phyloP scores from a whole-genome alignment of 1,284 basidiomycete genomes.

The Apiotrichum montevideense region DNA sequence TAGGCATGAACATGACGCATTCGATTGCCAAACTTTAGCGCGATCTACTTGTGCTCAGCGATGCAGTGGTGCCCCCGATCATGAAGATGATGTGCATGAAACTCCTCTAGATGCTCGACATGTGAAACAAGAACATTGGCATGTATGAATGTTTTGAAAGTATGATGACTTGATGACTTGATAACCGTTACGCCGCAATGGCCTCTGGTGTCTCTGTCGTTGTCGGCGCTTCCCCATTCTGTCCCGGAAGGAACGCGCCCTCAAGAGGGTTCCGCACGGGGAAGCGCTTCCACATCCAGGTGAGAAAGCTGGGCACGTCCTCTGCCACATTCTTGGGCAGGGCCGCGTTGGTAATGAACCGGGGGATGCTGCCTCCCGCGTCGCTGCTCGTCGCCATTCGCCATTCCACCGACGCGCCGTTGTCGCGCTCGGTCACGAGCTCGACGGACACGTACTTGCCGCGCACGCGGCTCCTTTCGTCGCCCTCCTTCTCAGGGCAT shows the following conservation, averaged over 20 bases:
- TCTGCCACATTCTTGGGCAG: constrained; percentile 40
- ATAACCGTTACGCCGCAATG: neutral
- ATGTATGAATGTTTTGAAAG: too few relatives aligned
- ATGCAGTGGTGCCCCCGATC: too few relatives aligned
- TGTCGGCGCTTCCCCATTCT: too few relatives aligned
- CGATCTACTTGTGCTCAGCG: too few relatives aligned
- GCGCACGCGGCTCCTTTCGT: constrained; percentile 36
- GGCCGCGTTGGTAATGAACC: constrained; percentile 39
- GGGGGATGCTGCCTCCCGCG: constrained; percentile 45
- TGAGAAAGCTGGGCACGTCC: constrained; percentile 43
- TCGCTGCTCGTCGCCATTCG: constrained; percentile 43
- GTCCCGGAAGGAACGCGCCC: neutral
- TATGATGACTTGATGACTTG: too few relatives aligned
- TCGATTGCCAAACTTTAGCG: too few relatives aligned
- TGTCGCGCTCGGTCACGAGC: constrained; percentile 31
- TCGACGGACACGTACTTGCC: constrained; percentile 45
- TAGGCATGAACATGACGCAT: too few relatives aligned
- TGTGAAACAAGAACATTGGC: too few relatives aligned
- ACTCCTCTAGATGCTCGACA: too few relatives aligned
- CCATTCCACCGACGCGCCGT: constrained; percentile 38
- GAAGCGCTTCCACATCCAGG: constrained; percentile 27
- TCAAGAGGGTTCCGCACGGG: neutral
- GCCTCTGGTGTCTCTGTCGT: neutral
- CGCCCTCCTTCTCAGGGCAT: constrained; percentile 35
- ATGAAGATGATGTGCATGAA: too few relatives aligned